Conservation (phyloP, 768 basidiomycete genomes). For the Obba rivulosa region DNA sequence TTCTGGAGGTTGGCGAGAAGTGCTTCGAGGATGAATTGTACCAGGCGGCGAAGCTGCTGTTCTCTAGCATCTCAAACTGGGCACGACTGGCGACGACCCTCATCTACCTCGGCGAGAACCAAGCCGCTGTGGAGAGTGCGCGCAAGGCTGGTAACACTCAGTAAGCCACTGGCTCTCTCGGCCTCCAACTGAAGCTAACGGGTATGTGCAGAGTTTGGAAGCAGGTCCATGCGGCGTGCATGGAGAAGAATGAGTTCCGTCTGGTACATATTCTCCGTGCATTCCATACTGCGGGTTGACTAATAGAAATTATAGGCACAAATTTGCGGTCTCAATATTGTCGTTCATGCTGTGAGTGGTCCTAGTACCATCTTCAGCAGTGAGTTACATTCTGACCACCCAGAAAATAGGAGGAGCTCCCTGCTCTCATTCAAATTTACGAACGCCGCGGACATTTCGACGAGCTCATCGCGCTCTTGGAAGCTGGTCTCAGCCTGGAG, state of each 20-base stretch:
- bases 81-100: constrained; percentile 95
- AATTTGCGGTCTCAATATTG: constrained; percentile 97
- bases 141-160: constrained; percentile 98
- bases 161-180: constrained; percentile 43
- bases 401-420: constrained; percentile 61
- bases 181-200: background rate
- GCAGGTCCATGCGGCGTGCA: constrained; percentile 97
- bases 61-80: constrained; percentile 98
- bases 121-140: constrained; percentile 98
- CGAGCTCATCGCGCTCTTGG: constrained; percentile 85
- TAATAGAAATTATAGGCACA: constrained; percentile 56
- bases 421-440: constrained; percentile 71
- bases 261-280: constrained; percentile 40
- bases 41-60: constrained; percentile 93
- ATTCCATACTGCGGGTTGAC: background rate
- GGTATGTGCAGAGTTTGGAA: constrained; percentile 82
- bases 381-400: constrained; percentile 8
- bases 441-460: constrained; percentile 92
- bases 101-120: constrained; percentile 97
- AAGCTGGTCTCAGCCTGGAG: constrained; percentile 94
- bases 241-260: constrained; percentile 96
- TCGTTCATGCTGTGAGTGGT: constrained; percentile 71
- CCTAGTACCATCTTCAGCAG: background rate
- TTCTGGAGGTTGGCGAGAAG: constrained; percentile 96
- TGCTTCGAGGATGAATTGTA: constrained; percentile 98